Conservation (phyloP, 140 eudicot species). For the Erigeron philadelphicus region DNA sequence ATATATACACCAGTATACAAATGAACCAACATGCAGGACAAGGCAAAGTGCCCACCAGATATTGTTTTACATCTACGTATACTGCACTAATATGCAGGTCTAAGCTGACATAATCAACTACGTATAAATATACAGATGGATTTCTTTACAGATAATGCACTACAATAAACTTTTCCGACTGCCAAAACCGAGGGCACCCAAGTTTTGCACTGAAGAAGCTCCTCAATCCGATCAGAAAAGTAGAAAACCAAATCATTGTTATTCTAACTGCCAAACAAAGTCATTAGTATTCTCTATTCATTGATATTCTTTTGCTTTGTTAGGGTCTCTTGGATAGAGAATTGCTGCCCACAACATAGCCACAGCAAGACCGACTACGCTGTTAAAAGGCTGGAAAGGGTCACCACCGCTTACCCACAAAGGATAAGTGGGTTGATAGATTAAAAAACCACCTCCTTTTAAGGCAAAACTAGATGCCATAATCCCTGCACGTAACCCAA, state of each 20-base stretch:
- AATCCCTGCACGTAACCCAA: slow-evolving; percentile 82
- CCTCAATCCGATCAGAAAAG: background rate
- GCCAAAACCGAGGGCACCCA: slow-evolving; percentile 22
- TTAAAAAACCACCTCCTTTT: slow-evolving; percentile 57
- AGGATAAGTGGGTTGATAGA: slow-evolving; percentile 30
- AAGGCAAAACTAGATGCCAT: slow-evolving; percentile 51
- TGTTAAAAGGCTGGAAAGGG: slow-evolving; percentile 75
- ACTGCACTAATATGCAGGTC: slow-evolving; percentile 15
- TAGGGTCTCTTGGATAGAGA: slow-evolving; percentile 52
- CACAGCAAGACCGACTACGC: slow-evolving; percentile 59
- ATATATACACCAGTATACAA: background rate
- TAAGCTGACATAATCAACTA: slow-evolving; percentile 16
- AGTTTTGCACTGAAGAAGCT: slow-evolving; percentile 12
- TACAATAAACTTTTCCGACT: slow-evolving; percentile 17
- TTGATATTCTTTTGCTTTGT: slow-evolving; percentile 19
- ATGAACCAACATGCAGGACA: slow-evolving; percentile 6
- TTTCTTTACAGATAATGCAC: background rate
- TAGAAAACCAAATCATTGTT: slow-evolving; percentile 1
- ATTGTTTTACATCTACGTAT: slow-evolving; percentile 20
- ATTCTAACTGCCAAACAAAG: slow-evolving; percentile 13
- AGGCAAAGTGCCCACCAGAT: background rate
- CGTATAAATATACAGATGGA: background rate
- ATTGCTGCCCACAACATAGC: slow-evolving; percentile 47
- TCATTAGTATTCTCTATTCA: background rate
- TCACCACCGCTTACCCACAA: slow-evolving; percentile 39